Evolutionary conservation across 108 stramenopile genomes (phyloP), one percentile per base, ranked within the genome.

Genomic region (Conticribra guillardii): DNA sequence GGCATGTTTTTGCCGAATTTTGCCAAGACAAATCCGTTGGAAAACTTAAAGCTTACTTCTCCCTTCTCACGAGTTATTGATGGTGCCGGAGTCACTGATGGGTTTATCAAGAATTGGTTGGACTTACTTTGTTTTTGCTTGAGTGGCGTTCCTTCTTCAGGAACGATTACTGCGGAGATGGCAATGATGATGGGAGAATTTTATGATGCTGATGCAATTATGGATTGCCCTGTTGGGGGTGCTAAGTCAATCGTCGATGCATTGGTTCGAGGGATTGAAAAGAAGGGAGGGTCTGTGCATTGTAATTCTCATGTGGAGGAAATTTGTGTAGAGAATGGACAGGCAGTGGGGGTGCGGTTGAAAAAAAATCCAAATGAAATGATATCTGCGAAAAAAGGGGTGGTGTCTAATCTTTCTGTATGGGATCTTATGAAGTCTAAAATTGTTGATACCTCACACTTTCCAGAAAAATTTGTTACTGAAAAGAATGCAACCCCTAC

Each of bases 101-200:
- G 51, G n/a, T 96, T 96, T 60, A 60, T 88, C 24, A 77, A 68
- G 51, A 92, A 93, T 57, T 96, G 92, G 91, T 66, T 96, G 4
- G 94, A 96, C 73, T 55, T 94, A 44, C 61, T 96, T 16, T 92
- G 92, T 48, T 96, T 96, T 74, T 89, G 92, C 54, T 76, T 96
- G 33, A 83, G 81, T 16, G 96, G 96, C 29, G 75, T 95, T 19
- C 87, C 90, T 19, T 86, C 92, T 0, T 76, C 74, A 49, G 92
- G 92, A 28, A 95, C 96, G 15, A 93, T 94, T 24, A 92, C 90
- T 22, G 96, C 96, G 3, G 93, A 93, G 55, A 96, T 97, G 93
- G 94, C 89, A 18, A 89, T 95, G 87, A 97, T 97, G 96, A 80
- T 97, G 80, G 89, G 86, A 3, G 93, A 94, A 71, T 90, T 94